These are phyloP conservation scores for Thalassiosira exigua DNA, from an alignment of 352 stramenopile genomes.

Conservation along the genomic window DNA sequence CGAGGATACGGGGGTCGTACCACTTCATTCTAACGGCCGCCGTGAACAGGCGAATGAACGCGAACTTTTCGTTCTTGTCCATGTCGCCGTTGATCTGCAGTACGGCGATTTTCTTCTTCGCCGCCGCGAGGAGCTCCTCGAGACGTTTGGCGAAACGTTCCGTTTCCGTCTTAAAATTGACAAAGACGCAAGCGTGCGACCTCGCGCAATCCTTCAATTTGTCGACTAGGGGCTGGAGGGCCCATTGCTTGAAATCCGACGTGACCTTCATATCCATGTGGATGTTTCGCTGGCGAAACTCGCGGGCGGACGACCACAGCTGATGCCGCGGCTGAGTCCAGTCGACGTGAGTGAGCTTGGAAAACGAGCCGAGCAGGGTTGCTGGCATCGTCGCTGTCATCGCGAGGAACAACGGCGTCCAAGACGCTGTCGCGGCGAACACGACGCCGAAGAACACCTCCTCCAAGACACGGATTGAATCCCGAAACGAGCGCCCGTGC, in stretches of 20 bases:
- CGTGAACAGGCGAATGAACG: neutral
- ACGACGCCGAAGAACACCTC: constrained; percentile 13
- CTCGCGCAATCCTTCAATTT: neutral
- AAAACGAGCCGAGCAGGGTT: neutral
- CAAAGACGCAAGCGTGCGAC: neutral
- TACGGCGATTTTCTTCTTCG: neutral
- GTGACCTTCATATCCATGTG: neutral
- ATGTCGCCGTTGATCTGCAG: neutral
- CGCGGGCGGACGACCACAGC: neutral
- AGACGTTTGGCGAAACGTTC: neutral
- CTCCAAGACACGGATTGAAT: neutral
- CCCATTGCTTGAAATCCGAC: neutral
- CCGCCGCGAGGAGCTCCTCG: neutral
- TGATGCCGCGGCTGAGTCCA: neutral
- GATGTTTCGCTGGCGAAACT: neutral
- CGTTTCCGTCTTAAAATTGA: neutral
- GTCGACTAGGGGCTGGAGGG: neutral
- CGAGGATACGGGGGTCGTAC: neutral
- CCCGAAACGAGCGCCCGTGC: neutral
- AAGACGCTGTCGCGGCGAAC: too few relatives aligned
- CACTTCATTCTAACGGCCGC: neutral
- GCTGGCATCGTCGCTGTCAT: neutral
- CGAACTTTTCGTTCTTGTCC: constrained; percentile 11
- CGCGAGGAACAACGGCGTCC: neutral
- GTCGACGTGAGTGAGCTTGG: neutral